A percentile compares a stretch with the other conserved stretches of the same genome.
Evolutionary conservation across 1,139 yeast species (phyloP).

Genomic region (Pichia sp.): DNA sequence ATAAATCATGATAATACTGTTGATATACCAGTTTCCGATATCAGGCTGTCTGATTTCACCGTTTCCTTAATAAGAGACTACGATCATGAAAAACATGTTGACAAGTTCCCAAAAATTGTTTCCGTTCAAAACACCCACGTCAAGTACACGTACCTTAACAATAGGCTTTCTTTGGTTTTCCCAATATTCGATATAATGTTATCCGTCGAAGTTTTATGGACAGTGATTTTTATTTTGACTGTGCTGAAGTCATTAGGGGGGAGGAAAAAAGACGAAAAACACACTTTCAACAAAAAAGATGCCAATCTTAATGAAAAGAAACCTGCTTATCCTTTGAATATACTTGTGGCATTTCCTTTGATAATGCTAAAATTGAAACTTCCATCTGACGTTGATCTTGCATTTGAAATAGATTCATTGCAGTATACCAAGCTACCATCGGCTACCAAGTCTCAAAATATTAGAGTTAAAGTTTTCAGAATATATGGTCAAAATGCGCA

Average conservation of each 20-base stretch:
- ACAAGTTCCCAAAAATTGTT: slow-evolving; percentile 15
- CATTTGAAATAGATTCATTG: slow-evolving; percentile 28
- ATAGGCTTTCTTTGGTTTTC: slow-evolving; percentile 20
- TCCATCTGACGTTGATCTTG: slow-evolving; percentile 27
- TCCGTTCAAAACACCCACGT: slow-evolving; percentile 13
- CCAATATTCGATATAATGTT: slow-evolving; percentile 27
- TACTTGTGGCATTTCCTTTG: slow-evolving; percentile 23
- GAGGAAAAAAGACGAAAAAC: background rate
- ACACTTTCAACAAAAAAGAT: background rate
- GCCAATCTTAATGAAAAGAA: background rate
- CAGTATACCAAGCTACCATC: slow-evolving; percentile 19
- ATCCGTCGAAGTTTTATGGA: slow-evolving; percentile 31
- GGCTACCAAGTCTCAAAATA: slow-evolving; percentile 11
- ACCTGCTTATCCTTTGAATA: slow-evolving; percentile 3
- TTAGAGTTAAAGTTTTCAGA: slow-evolving; percentile 26
- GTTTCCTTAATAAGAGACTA: slow-evolving; percentile 23
- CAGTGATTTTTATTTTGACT: slow-evolving; percentile 25
- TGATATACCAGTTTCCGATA: slow-evolving; percentile 15
- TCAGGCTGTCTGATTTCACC: slow-evolving; percentile 11
- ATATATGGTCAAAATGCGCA: slow-evolving; percentile 29
- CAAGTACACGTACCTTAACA: slow-evolving; percentile 17
- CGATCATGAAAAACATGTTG: slow-evolving; percentile 16
- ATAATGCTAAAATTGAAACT: slow-evolving; percentile 24
- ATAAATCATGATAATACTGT: slow-evolving; percentile 15
- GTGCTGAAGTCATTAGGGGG: slow-evolving; percentile 20